Evolutionary conservation across 176 grass and related monocot species (phyloP).

Genomic region (Puccinellia tenuiflora): DNA sequence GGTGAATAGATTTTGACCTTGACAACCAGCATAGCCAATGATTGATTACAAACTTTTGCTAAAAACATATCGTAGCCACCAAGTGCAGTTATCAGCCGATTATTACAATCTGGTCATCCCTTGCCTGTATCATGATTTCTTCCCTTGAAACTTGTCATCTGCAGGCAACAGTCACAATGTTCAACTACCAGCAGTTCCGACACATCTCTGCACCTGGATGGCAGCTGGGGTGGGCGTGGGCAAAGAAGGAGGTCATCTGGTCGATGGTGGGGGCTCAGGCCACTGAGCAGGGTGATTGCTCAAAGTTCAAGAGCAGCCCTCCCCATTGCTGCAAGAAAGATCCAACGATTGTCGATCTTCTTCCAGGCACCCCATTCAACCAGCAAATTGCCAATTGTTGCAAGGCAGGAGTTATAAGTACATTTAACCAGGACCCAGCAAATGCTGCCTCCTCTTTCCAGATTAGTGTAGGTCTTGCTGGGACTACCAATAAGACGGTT

Average conservation of each 20-base stretch:
- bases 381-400: conserved; percentile 88
- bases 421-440: conserved; percentile 58
- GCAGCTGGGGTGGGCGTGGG: conserved; percentile 83
- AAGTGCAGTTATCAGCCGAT: neutral
- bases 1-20: neutral
- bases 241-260: conserved; percentile 91
- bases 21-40: neutral
- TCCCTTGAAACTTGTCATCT: neutral
- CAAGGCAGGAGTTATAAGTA: conserved; percentile 65
- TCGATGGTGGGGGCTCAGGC: conserved; percentile 75
- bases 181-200: conserved; percentile 77
- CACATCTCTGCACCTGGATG: conserved; percentile 76
- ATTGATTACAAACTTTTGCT: conserved; percentile 3
- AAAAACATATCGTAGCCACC: neutral
- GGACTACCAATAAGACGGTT: conserved; percentile 72
- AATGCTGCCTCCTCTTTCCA: conserved; percentile 72
- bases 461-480: conserved; percentile 72
- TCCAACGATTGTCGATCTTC: conserved; percentile 61
- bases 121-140: conserved; percentile 1
- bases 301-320: conserved; percentile 46
- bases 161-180: conserved; percentile 80
- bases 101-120: neutral
- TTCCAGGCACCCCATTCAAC: conserved; percentile 66
- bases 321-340: conserved; percentile 75
- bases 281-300: conserved; percentile 89